These are phyloP conservation scores for Grigorovia jiainica DNA, from an alignment of 805 yeast species.

Conservation along the genomic window DNA sequence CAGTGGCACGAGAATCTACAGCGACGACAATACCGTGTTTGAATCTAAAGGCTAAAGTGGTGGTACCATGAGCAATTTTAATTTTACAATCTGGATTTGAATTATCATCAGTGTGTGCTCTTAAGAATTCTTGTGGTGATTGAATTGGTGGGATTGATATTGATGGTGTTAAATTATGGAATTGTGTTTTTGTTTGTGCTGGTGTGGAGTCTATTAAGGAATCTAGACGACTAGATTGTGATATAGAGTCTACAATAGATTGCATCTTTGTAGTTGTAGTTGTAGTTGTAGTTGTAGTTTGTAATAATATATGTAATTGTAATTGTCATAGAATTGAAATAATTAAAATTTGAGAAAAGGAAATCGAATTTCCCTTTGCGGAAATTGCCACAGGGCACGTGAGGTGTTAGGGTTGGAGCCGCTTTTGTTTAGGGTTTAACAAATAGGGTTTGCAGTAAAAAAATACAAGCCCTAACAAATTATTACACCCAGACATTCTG, in stretches of 20 bases:
- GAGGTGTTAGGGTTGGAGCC: no score
- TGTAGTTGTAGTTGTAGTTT: no score
- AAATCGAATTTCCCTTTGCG: no score
- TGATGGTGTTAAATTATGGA: conserved; percentile 41
- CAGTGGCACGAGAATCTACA: conserved; percentile 96
- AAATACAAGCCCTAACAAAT: neutral
- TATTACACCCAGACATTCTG: neutral
- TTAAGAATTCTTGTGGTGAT: conserved; percentile 80
- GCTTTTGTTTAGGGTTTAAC: no score
- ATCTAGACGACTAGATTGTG: conserved; percentile 14
- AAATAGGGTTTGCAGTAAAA: no score
- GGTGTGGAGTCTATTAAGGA: conserved; percentile 25
- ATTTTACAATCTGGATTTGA: conserved; percentile 88
- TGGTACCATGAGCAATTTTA: conserved; percentile 98
- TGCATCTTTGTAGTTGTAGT: no score
- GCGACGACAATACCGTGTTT: conserved; percentile 94
- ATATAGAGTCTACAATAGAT: conserved; percentile 26
- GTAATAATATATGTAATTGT: no score
- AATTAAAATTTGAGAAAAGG: no score
- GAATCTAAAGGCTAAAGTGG: conserved; percentile 92
- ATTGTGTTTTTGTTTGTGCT: conserved; percentile 28
- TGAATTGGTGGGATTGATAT: conserved; percentile 74
- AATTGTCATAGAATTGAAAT: no score
- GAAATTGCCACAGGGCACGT: no score
- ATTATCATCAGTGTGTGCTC: conserved; percentile 98